phyloP scores from a whole-genome alignment of 169 alveolate genomes.

The Eimeria tenella region DNA sequence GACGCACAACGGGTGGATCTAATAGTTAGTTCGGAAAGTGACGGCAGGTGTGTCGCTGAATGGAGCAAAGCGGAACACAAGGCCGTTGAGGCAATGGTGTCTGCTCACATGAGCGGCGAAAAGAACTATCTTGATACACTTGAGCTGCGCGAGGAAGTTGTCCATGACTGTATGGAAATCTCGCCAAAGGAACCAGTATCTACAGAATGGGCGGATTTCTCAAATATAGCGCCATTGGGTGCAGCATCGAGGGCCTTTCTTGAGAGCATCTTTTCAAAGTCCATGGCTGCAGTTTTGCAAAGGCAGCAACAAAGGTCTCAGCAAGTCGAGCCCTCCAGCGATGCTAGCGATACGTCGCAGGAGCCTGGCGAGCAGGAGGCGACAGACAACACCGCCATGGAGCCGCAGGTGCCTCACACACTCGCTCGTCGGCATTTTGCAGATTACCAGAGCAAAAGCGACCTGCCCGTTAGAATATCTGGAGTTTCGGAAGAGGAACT shows the following conservation, averaged over 20 bases:
- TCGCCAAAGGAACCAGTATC: slow-evolving; percentile 2
- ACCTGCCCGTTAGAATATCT: slow-evolving; percentile 59
- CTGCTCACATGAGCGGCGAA: slow-evolving; percentile 31
- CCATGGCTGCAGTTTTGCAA: slow-evolving; percentile 37
- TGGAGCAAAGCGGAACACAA: slow-evolving; percentile 55
- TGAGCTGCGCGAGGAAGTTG: slow-evolving; percentile 65
- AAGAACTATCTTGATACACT: slow-evolving; percentile 3
- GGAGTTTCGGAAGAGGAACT: slow-evolving; percentile 70
- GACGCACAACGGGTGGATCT: slow-evolving; percentile 66
- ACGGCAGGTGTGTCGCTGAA: slow-evolving; percentile 38
- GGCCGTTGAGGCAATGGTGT: slow-evolving; percentile 62
- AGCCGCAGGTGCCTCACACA: not conserved
- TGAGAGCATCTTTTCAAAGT: slow-evolving; percentile 47
- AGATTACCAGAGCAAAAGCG: slow-evolving; percentile 42
- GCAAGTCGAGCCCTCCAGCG: not conserved
- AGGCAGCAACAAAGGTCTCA: not conserved
- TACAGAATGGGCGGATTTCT: slow-evolving; percentile 71
- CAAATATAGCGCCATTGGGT: slow-evolving; percentile 71
- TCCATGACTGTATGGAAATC: not conserved
- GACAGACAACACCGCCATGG: not conserved
- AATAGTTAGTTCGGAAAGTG: slow-evolving; percentile 31
- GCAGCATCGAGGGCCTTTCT: slow-evolving; percentile 75
- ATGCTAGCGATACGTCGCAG: not conserved
- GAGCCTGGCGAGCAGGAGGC: not conserved
- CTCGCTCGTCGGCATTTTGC: slow-evolving; percentile 42